phyloP scores from a whole-genome alignment of 208 protist genomes.

The Phytomonas francai region DNA sequence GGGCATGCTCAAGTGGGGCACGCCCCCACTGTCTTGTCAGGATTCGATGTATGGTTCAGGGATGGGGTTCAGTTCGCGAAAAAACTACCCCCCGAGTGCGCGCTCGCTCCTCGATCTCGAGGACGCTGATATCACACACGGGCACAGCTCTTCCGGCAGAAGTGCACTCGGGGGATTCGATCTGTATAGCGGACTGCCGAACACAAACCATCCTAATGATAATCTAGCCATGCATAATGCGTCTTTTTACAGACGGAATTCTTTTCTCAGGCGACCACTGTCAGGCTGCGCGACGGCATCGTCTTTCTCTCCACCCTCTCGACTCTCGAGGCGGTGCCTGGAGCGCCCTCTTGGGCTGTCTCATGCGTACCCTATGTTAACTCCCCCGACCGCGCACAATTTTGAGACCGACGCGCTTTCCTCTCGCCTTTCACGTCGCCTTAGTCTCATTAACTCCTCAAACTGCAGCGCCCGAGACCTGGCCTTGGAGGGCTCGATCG shows the following conservation, averaged over 20 bases:
- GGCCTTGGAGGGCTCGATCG: background rate
- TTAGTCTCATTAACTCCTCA: background rate
- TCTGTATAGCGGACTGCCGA: background rate
- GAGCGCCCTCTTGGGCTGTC: background rate
- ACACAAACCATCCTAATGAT: background rate
- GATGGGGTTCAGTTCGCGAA: background rate
- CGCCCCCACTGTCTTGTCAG: background rate
- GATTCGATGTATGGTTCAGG: background rate
- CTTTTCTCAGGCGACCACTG: background rate
- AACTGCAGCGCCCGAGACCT: background rate
- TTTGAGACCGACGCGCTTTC: background rate
- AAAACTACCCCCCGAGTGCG: background rate
- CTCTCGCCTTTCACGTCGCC: background rate
- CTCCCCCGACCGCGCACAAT: background rate
- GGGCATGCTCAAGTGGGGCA: constrained; percentile 22
- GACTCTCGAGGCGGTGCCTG: background rate
- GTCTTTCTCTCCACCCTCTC: background rate
- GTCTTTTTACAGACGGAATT: background rate
- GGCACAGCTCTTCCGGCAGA: background rate
- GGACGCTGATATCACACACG: background rate
- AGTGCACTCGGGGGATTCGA: background rate
- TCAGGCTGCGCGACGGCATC: background rate
- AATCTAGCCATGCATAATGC: background rate
- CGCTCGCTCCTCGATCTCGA: background rate
- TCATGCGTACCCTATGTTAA: background rate